Evolutionary conservation across 2,329 filamentous ascomycete species (phyloP).

Genomic region (Trichoderma sp.): DNA sequence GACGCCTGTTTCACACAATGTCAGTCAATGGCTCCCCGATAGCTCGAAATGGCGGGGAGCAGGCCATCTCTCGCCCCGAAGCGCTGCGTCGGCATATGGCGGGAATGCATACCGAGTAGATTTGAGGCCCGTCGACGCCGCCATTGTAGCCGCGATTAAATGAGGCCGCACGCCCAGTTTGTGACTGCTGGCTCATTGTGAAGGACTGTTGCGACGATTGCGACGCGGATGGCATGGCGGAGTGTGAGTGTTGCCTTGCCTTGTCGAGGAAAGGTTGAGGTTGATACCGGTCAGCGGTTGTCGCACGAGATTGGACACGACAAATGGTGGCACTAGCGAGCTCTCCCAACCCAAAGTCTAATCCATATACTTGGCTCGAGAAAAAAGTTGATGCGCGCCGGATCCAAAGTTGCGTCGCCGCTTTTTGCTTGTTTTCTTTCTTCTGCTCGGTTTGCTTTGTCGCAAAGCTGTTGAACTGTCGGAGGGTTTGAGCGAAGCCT

Average conservation of each 20-base stretch:
- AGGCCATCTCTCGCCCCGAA: conserved; percentile 16
- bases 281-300: conserved; percentile 5
- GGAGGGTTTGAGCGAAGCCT: not conserved
- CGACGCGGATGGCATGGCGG: conserved; percentile 42
- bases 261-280: not conserved
- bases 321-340: conserved; percentile 11
- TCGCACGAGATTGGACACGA: conserved; percentile 15
- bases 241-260: not conserved
- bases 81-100: not conserved
- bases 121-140: conserved; percentile 48
- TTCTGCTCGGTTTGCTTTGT: not conserved
- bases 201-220: conserved; percentile 57
- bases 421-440: not conserved
- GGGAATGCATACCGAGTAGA: conserved; percentile 55
- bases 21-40: conserved; percentile 25
- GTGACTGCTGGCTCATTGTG: conserved; percentile 54
- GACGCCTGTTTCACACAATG: conserved; percentile 56
- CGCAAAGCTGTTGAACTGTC: not conserved
- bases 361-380: not conserved
- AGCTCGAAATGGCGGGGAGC: conserved; percentile 11
- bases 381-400: not conserved
- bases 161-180: conserved; percentile 39
- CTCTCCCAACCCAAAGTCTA: not conserved
- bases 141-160: conserved; percentile 36
- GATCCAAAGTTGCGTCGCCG: not conserved